A percentile compares a stretch with the other conserved stretches of the same genome.
Evolutionary conservation across 306 rosid species (phyloP).

Genomic region (Argentina anserina): DNA sequence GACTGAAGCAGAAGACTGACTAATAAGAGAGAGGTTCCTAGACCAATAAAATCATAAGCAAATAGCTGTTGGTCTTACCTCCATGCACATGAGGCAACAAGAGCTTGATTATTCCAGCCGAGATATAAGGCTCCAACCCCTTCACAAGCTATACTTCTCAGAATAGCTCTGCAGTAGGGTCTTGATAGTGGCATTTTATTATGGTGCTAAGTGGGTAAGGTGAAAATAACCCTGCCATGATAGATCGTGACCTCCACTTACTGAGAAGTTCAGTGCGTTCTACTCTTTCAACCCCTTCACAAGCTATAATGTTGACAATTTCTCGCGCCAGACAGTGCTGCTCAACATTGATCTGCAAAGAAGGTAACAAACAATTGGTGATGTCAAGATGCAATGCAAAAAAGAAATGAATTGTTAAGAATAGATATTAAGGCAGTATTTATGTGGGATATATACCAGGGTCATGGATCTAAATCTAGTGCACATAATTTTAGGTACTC

Average conservation of each 20-base stretch:
- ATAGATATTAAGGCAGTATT: not conserved
- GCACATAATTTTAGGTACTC: not conserved
- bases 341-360: conserved; percentile 71
- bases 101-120: conserved; percentile 70
- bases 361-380: conserved; percentile 21
- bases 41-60: not conserved
- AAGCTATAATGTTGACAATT: conserved; percentile 82
- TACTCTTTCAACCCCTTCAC: conserved; percentile 88
- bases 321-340: conserved; percentile 91
- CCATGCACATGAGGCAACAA: conserved; percentile 80
- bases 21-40: not conserved
- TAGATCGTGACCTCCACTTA: conserved; percentile 70
- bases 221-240: conserved; percentile 73
- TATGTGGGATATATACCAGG: not conserved
- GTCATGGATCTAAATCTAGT: not conserved
- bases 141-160: conserved; percentile 68
- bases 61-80: conserved; percentile 31
- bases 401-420: no score
- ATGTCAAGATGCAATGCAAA: not conserved
- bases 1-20: conserved; percentile 1
- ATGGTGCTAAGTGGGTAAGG: conserved; percentile 67
- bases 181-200: conserved; percentile 57
- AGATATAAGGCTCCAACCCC: conserved; percentile 64
- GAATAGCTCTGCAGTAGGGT: conserved; percentile 59
- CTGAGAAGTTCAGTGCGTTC: conserved; percentile 72